Evolutionary conservation across 768 basidiomycete genomes (phyloP).

Genomic region (Kondoa malvinella): DNA sequence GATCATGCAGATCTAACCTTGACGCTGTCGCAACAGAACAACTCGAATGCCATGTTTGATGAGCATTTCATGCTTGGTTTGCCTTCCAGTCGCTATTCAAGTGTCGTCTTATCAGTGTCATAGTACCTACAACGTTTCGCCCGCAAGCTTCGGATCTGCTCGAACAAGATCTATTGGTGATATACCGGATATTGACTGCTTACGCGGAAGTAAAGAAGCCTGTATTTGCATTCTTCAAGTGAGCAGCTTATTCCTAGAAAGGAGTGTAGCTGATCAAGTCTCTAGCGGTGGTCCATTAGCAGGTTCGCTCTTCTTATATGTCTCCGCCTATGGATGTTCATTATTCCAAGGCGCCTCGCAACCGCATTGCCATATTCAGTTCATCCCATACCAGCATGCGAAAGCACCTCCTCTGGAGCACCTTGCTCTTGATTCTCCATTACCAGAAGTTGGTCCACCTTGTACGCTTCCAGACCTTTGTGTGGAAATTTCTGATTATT

Average conservation of each 20-base stretch:
- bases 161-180: not conserved
- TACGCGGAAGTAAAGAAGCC: constrained; percentile 1
- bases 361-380: constrained; percentile 1
- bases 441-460: not conserved
- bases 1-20: not conserved
- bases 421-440: not conserved
- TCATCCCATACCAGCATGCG: not conserved
- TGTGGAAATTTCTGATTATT: too few species aligned
- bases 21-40: not conserved
- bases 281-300: constrained; percentile 2
- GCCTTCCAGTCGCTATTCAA: not conserved
- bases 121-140: not conserved
- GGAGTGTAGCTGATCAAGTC: not conserved
- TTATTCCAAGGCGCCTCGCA: constrained; percentile 1
- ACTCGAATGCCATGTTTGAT: not conserved
- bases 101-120: not conserved
- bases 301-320: too few species aligned
- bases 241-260: not conserved
- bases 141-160: constrained; percentile 3
- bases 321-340: too few species aligned
- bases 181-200: not conserved
- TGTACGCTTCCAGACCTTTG: too few species aligned
- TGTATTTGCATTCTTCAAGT: constrained; percentile 1
- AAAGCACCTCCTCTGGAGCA: not conserved
- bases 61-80: not conserved